Conservation (phyloP, 169 alveolate species). For the Pseudocohnilembus persalinus region DNA sequence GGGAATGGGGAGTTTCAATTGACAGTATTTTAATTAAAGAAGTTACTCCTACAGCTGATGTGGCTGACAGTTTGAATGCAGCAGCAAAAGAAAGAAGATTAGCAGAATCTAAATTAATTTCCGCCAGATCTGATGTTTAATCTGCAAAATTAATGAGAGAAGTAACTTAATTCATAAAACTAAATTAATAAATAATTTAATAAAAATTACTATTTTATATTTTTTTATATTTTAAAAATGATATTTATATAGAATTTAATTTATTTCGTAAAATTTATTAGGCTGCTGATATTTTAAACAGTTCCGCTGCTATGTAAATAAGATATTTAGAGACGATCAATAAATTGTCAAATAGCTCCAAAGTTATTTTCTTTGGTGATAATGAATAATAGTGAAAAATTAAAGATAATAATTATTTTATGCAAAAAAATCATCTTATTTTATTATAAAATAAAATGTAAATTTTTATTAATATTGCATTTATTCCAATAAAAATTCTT, state of each 20-base stretch:
- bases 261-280: too few relatives aligned
- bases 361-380: background rate
- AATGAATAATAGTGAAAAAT: background rate
- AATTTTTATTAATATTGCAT: background rate
- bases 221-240: too few relatives aligned
- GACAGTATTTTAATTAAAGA: slow-evolving; percentile 28
- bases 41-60: slow-evolving; percentile 20
- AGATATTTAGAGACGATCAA: slow-evolving; percentile 26
- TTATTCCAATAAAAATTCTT: background rate
- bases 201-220: too few relatives aligned
- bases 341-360: background rate
- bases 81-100: slow-evolving; percentile 32
- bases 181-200: too few relatives aligned
- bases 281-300: slow-evolving; percentile 29
- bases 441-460: too few relatives aligned
- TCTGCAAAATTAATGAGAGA: slow-evolving; percentile 39
- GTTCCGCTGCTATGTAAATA: slow-evolving; percentile 33
- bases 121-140: slow-evolving; percentile 32
- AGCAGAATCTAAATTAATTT: slow-evolving; percentile 28
- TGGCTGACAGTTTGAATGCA: slow-evolving; percentile 8
- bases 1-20: slow-evolving; percentile 41
- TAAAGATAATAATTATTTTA: too few relatives aligned
- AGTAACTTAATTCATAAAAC: too few relatives aligned
- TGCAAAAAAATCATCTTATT: too few relatives aligned
- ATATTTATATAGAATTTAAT: too few relatives aligned